These are phyloP conservation scores for Globisporangium viniferum DNA, from an alignment of 352 stramenopile genomes.

Conservation along the genomic window DNA sequence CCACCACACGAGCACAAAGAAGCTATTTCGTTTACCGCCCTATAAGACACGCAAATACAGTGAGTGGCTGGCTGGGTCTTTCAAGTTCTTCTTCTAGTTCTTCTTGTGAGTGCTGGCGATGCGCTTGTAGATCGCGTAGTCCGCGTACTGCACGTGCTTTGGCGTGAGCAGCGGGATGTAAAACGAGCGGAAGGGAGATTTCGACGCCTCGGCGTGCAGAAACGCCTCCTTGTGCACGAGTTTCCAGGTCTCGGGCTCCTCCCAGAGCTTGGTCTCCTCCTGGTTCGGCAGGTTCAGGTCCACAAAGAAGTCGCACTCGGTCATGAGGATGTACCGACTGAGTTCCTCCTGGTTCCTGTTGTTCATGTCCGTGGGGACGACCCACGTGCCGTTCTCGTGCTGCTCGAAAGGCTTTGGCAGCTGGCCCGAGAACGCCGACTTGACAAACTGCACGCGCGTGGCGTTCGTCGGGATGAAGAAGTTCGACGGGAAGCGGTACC, in stretches of 20 bases:
- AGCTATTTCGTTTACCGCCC: neutral
- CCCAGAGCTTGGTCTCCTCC: constrained; percentile 66
- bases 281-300: constrained; percentile 73
- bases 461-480: constrained; percentile 93
- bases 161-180: constrained; percentile 73
- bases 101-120: constrained; percentile 3
- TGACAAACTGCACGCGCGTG: constrained; percentile 87
- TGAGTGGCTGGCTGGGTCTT: neutral
- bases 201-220: constrained; percentile 56
- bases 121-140: constrained; percentile 72
- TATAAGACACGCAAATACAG: neutral
- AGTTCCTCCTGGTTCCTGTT: constrained; percentile 91
- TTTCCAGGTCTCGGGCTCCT: constrained; percentile 47
- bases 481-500: constrained; percentile 95
- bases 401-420: constrained; percentile 92
- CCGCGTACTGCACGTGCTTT: constrained; percentile 43
- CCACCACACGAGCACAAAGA: neutral
- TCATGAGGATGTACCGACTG: constrained; percentile 79
- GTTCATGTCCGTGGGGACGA: constrained; percentile 89
- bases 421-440: constrained; percentile 91
- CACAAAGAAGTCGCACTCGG: constrained; percentile 88
- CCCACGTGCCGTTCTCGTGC: constrained; percentile 54
- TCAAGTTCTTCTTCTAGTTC: neutral
- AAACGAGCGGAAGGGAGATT: constrained; percentile 67
- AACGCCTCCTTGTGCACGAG: constrained; percentile 53